Evolutionary conservation across 176 grass and related monocot genomes (phyloP).

Genomic region (Oryza glaberrima): DNA sequence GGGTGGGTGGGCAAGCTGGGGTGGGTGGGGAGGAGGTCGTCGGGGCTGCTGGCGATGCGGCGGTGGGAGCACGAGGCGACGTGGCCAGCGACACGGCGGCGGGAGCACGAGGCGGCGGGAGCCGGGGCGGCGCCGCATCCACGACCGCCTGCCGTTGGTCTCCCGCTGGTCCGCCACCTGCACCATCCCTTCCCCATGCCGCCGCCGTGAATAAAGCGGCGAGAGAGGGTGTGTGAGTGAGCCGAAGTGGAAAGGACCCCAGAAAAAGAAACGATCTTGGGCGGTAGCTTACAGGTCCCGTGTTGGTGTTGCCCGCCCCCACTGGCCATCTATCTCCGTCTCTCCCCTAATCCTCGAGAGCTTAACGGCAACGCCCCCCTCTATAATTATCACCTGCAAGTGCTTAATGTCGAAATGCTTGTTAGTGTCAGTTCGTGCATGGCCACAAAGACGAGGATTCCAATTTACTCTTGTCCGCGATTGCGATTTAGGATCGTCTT

Average conservation of each 20-base stretch:
- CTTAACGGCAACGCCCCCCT: constrained; percentile 27
- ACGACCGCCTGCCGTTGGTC: too few species aligned
- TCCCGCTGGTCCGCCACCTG: too few species aligned
- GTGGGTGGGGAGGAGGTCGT: too few species aligned
- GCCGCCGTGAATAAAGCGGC: constrained; percentile 49
- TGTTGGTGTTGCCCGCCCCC: constrained; percentile 43
- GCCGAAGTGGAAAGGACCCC: constrained; percentile 44
- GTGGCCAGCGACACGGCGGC: too few species aligned
- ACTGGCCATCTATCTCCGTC: constrained; percentile 2
- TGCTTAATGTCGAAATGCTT: constrained; percentile 38
- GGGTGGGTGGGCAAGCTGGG: too few species aligned
- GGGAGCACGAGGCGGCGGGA: too few species aligned
- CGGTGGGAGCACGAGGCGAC: too few species aligned
- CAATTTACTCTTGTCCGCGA: constrained; percentile 55
- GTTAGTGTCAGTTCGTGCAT: constrained; percentile 58
- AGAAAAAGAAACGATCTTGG: constrained; percentile 53
- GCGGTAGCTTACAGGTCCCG: constrained; percentile 68
- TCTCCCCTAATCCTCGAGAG: constrained; percentile 7
- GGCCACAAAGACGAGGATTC: constrained; percentile 60
- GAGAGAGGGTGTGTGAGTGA: background rate
- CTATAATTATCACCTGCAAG: constrained; percentile 23
- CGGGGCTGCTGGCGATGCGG: too few species aligned
- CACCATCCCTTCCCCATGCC: too few species aligned
- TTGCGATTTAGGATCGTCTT: background rate
- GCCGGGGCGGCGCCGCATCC: too few species aligned